Evolutionary conservation across 176 grass and related monocot species (phyloP).

Genomic region (Avena atlantica): DNA sequence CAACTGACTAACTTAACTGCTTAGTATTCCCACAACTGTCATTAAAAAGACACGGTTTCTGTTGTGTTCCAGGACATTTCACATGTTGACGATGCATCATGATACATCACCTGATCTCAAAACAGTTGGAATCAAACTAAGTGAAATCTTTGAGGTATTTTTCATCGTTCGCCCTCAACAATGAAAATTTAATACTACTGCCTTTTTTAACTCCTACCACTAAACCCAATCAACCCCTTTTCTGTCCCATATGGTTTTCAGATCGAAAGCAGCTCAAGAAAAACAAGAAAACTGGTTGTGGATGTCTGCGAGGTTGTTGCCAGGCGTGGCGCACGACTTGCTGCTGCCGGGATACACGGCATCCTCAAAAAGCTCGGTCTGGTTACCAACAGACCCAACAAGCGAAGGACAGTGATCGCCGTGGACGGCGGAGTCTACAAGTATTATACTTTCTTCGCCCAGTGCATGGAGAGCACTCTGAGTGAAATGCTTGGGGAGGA

Average conservation of each 20-base stretch:
- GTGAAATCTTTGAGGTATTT: constrained; percentile 54
- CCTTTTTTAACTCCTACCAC: background rate
- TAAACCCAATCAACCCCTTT: background rate
- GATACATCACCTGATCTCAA: constrained; percentile 56
- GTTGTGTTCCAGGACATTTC: constrained; percentile 43
- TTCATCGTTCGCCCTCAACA: background rate
- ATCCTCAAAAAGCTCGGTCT: constrained; percentile 54
- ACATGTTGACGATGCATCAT: constrained; percentile 62
- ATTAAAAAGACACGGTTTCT: background rate
- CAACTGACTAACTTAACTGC: background rate
- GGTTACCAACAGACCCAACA: background rate
- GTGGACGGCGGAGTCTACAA: constrained; percentile 64
- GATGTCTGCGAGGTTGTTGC: constrained; percentile 49
- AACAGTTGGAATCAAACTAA: constrained; percentile 54
- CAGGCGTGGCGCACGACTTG: constrained; percentile 48
- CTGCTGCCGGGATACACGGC: constrained; percentile 54
- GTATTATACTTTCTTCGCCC: constrained; percentile 52
- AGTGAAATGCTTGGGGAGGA: constrained; percentile 55
- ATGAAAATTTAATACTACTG: background rate
- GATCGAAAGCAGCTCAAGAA: constrained; percentile 44
- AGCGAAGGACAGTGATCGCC: constrained; percentile 57
- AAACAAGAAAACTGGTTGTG: constrained; percentile 56
- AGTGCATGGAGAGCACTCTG: constrained; percentile 58
- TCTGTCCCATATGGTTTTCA: constrained; percentile 14
- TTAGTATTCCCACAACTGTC: background rate